Evolutionary conservation across 179 eudicot species (phyloP).

Genomic region (Heliamphora pulchella): DNA sequence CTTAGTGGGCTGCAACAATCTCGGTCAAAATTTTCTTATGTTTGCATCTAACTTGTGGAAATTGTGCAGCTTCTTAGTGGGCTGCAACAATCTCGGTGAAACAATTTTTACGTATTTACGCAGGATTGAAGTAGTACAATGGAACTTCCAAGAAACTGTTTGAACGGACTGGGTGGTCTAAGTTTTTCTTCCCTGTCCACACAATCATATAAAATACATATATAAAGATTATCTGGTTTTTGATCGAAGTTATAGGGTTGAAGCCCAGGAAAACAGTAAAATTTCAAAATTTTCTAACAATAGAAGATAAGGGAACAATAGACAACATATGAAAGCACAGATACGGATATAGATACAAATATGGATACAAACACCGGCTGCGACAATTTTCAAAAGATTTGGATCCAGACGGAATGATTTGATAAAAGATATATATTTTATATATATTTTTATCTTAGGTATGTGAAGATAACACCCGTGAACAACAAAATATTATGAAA

Average conservation of each 20-base stretch:
- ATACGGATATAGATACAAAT: too few species aligned
- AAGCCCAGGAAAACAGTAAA: background rate
- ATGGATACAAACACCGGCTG: too few species aligned
- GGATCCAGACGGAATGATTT: too few species aligned
- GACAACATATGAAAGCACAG: too few species aligned
- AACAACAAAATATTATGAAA: too few species aligned
- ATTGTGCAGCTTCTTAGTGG: background rate
- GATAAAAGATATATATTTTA: too few species aligned
- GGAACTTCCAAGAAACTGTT: background rate
- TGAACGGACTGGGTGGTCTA: background rate
- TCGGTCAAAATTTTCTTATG: background rate
- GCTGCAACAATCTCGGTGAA: conserved; percentile 2
- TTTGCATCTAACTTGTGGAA: background rate
- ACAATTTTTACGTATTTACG: background rate
- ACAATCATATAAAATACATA: background rate
- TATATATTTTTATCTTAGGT: too few species aligned
- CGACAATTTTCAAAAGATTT: too few species aligned
- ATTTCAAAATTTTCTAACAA: background rate
- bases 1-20: background rate
- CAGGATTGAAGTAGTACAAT: background rate
- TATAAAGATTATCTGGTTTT: background rate
- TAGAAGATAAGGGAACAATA: background rate
- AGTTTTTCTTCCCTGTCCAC: background rate
- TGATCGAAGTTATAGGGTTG: background rate
- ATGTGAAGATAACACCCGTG: too few species aligned